phyloP scores from a whole-genome alignment of 352 stramenopile genomes.

The Phytophthora agathidicida region DNA sequence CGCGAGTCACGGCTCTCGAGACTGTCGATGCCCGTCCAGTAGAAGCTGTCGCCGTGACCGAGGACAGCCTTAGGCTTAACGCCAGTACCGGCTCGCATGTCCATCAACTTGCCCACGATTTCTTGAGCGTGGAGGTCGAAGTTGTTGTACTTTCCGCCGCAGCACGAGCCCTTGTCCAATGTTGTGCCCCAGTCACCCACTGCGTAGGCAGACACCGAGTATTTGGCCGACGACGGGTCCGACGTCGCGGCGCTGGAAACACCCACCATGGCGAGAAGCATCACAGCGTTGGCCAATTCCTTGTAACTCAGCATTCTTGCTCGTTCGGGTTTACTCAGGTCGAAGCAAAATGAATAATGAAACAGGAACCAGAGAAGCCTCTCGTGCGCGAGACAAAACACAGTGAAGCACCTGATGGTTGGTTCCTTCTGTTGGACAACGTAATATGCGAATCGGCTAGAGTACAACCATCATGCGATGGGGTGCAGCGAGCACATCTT shows the following conservation, averaged over 20 bases:
- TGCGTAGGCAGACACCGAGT: slow-evolving; percentile 15
- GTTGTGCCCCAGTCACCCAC: slow-evolving; percentile 53
- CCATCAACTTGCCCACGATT: slow-evolving; percentile 36
- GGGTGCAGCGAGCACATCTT: too few species aligned
- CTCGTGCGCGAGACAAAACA: neutral
- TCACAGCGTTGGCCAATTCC: neutral
- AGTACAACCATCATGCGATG: neutral
- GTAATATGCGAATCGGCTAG: too few species aligned
- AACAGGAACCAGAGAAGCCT: neutral
- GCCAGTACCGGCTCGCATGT: slow-evolving; percentile 35
- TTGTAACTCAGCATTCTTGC: slow-evolving; percentile 5
- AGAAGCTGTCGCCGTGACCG: slow-evolving; percentile 18
- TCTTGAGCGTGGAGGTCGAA: slow-evolving; percentile 34
- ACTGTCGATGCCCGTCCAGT: slow-evolving; percentile 22
- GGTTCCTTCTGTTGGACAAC: neutral
- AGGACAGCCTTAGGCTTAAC: slow-evolving; percentile 41
- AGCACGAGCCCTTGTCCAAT: slow-evolving; percentile 39
- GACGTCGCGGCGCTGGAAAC: neutral
- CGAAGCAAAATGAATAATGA: slow-evolving; percentile 9
- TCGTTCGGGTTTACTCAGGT: neutral
- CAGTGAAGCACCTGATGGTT: too few species aligned
- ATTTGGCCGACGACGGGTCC: slow-evolving; percentile 1
- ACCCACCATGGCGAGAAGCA: neutral
- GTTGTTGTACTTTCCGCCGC: slow-evolving; percentile 33
- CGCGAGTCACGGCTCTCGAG: slow-evolving; percentile 11